Percentiles rank a stretch among this genome's conserved stretches.
Conservation (phyloP, 208 protist species). For the Wallacemonas collosoma region DNA sequence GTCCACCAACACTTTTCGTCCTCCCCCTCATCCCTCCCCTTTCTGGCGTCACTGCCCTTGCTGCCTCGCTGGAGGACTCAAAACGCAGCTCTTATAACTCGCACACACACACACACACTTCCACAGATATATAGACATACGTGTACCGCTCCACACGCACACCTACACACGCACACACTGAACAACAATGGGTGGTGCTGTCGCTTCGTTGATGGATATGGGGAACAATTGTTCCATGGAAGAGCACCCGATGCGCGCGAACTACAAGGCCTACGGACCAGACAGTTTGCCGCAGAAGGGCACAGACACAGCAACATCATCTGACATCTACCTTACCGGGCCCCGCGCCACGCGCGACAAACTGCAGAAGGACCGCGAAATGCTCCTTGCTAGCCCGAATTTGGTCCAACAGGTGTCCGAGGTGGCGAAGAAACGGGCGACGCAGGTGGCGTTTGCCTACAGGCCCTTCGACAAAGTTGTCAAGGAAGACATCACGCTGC, state of each 20-base stretch:
- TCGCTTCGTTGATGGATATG: conserved; percentile 21
- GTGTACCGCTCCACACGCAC: neutral
- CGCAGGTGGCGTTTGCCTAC: conserved; percentile 34
- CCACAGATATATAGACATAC: neutral
- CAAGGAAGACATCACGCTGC: conserved; percentile 23
- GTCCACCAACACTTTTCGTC: too few species aligned
- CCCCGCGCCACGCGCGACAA: neutral
- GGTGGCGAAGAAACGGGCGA: conserved; percentile 14
- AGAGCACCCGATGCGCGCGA: conserved; percentile 12
- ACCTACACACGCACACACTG: conserved; percentile 11
- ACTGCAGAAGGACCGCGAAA: conserved; percentile 15
- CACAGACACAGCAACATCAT: conserved; percentile 28
- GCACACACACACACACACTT: conserved; percentile 18
- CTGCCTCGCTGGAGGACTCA: too few species aligned
- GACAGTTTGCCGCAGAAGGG: conserved; percentile 19
- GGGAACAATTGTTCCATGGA: conserved; percentile 15
- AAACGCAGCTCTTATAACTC: neutral
- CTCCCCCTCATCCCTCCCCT: too few species aligned
- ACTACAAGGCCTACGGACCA: conserved; percentile 15
- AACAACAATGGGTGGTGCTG: conserved; percentile 23
- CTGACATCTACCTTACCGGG: conserved; percentile 29
- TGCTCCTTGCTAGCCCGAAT: conserved; percentile 20
- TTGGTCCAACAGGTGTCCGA: conserved; percentile 24
- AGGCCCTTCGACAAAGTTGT: conserved; percentile 34
- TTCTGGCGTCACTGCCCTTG: too few species aligned